phyloP scores from a whole-genome alignment of 208 protist species.

The Crithidia thermophila region DNA sequence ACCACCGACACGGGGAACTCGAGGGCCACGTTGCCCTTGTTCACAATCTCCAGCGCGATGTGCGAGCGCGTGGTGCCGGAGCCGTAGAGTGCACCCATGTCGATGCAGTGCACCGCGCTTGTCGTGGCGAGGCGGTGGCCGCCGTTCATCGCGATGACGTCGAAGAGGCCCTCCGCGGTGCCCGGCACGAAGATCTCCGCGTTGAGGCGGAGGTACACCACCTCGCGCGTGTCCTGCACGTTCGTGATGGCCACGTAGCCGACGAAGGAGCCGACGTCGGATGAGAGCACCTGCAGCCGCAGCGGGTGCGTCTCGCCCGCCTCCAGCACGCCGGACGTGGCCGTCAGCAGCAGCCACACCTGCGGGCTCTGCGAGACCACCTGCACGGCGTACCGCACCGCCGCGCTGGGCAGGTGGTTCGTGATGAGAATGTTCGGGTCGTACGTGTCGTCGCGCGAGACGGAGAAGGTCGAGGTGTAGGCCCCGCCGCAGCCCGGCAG shows the following conservation, averaged over 20 bases:
- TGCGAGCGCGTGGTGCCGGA: constrained; percentile 49
- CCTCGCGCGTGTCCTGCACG: constrained; percentile 50
- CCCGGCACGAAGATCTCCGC: constrained; percentile 76
- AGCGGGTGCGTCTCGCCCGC: constrained; percentile 73
- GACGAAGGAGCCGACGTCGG: constrained; percentile 80
- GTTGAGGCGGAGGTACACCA: constrained; percentile 78
- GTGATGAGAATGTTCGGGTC: constrained; percentile 65
- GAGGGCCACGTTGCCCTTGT: constrained; percentile 66
- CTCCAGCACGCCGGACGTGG: constrained; percentile 46
- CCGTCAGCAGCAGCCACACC: constrained; percentile 74
- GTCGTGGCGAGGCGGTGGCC: constrained; percentile 41
- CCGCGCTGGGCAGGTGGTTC: constrained; percentile 53
- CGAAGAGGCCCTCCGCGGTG: constrained; percentile 76
- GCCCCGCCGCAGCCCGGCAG: constrained; percentile 48
- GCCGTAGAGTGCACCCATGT: constrained; percentile 82
- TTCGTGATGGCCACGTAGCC: constrained; percentile 81
- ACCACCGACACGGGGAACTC: constrained; percentile 90
- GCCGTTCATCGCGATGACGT: constrained; percentile 69
- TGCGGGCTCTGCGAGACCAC: constrained; percentile 83
- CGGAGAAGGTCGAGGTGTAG: constrained; percentile 69
- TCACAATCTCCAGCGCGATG: constrained; percentile 81
- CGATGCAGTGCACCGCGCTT: constrained; percentile 43
- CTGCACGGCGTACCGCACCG: constrained; percentile 68
- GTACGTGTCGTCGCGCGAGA: constrained; percentile 69
- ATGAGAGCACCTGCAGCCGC: constrained; percentile 70